Base-by-base conservation (phyloP, 768 basidiomycete species). In the Saitozyma sp. region DNA sequence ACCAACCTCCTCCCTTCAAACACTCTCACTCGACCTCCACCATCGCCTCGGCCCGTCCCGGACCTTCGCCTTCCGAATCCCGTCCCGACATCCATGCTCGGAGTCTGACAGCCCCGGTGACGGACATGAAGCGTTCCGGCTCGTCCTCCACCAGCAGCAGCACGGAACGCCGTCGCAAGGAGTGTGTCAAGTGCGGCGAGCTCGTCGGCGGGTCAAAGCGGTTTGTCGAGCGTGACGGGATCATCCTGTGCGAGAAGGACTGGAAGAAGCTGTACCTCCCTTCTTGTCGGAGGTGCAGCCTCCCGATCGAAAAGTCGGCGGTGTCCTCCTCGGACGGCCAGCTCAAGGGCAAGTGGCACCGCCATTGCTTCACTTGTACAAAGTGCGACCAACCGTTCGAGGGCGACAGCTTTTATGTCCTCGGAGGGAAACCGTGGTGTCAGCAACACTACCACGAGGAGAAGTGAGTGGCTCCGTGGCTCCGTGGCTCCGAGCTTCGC, bases 201-300 rank as follows among this genome's bases (percentile, higher is more conserved):
- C 80, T 70, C 65, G 88, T 95, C 59, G 87, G 88, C 43, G 89
- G 92, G 75, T 46, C 67, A 13, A 88, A 89, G 66, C 82, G 89
- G 68, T 74, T 68, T 20, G 74, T 94, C 88, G 91, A 88, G 91
- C 63, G 84, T 83, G 74, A 87, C 86, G 80, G 91, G 88, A 60
- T 85, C 81, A 86, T 92, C 43, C 80, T 96, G 69, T 96, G 94
- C 78, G 94, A 93, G 74, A 81, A 80, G 70, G 94, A 93, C 78
- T 96, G 93, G 93, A 96, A 95, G 83, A 87, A 89, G 72, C 89
- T 94, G 88, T 96, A 95, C 82, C 80, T 96, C 65, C 93, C 93
- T 64, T 92, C 92, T 83, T 96, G 93, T 75, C 90, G 92, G 41
- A 84, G 92, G 50, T 97, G 93, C 78, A 86, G 85, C 71, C 74